phyloP scores from a whole-genome alignment of 805 yeast genomes.

The Maudiozyma saulgeensis region DNA sequence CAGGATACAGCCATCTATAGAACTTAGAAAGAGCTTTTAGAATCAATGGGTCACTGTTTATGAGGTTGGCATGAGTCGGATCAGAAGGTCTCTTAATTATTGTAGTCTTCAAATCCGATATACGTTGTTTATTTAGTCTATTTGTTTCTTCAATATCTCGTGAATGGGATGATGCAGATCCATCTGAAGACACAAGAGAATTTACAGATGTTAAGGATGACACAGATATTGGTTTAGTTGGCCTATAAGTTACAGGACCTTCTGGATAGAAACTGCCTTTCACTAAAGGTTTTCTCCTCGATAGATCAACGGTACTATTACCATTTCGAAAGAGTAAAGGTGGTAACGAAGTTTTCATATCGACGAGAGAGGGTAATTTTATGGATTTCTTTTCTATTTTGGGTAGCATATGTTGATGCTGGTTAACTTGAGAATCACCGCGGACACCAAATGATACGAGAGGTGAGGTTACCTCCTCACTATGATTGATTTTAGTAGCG shows the following conservation, averaged over 20 bases:
- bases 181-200: constrained; percentile 8
- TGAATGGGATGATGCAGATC: constrained; percentile 4
- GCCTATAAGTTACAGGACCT: constrained; percentile 23
- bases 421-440: background rate
- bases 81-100: constrained; percentile 21
- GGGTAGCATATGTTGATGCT: background rate
- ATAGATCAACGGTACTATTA: constrained; percentile 1
- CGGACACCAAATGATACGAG: background rate
- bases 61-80: constrained; percentile 10
- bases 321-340: background rate
- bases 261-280: constrained; percentile 29
- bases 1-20: constrained; percentile 60
- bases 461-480: background rate
- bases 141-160: background rate
- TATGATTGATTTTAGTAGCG: background rate
- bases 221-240: constrained; percentile 5
- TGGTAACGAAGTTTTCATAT: background rate
- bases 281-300: constrained; percentile 16
- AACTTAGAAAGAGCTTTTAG: constrained; percentile 30
- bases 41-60: constrained; percentile 24
- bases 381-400: background rate
- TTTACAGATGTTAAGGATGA: constrained; percentile 7
- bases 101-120: constrained; percentile 27
- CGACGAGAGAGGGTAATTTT: background rate
- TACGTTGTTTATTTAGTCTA: constrained; percentile 14